Evolutionary conservation across 148 eudicot species (phyloP).

Genomic region (Chenopodium formosanum): DNA sequence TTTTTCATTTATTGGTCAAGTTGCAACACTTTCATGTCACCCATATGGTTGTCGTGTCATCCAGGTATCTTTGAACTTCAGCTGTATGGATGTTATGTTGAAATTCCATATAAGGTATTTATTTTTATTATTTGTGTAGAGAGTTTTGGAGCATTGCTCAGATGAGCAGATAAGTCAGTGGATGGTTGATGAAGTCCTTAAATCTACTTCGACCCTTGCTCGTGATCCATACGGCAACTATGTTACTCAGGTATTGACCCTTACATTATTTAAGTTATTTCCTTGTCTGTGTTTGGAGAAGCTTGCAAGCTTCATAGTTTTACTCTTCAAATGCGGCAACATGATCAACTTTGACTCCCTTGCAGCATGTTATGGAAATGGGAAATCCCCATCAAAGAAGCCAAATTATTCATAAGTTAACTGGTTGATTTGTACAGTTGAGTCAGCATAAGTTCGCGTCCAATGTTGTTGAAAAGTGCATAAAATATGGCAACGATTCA

Average conservation of each 20-base stretch:
- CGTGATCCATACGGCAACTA: slow-evolving; percentile 88
- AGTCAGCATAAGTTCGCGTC: slow-evolving; percentile 92
- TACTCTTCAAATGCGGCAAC: neutral
- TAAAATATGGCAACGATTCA: slow-evolving; percentile 50
- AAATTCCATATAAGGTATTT: neutral
- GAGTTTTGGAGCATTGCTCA: slow-evolving; percentile 81
- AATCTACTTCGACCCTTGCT: slow-evolving; percentile 65
- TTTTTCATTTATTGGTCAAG: slow-evolving; percentile 63
- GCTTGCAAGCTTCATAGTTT: neutral
- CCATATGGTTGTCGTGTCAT: slow-evolving; percentile 97
- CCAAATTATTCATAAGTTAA: slow-evolving; percentile 58
- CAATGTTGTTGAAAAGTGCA: slow-evolving; percentile 85
- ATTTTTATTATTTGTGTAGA: slow-evolving; percentile 34
- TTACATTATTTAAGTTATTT: neutral
- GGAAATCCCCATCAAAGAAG: slow-evolving; percentile 77
- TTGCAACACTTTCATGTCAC: slow-evolving; percentile 71
- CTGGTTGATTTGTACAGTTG: slow-evolving; percentile 60
- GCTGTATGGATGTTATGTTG: neutral
- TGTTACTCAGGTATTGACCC: slow-evolving; percentile 62
- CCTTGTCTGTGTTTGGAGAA: neutral
- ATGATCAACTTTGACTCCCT: slow-evolving; percentile 3
- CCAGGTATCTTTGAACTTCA: slow-evolving; percentile 49
- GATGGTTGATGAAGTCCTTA: slow-evolving; percentile 74
- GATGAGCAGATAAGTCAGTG: slow-evolving; percentile 49
- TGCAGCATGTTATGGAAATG: slow-evolving; percentile 80